A percentile compares a stretch with the other conserved stretches of the same genome.
Evolutionary conservation across 2,329 filamentous ascomycete genomes (phyloP).

Genomic region (Diaporthe citriasiana): DNA sequence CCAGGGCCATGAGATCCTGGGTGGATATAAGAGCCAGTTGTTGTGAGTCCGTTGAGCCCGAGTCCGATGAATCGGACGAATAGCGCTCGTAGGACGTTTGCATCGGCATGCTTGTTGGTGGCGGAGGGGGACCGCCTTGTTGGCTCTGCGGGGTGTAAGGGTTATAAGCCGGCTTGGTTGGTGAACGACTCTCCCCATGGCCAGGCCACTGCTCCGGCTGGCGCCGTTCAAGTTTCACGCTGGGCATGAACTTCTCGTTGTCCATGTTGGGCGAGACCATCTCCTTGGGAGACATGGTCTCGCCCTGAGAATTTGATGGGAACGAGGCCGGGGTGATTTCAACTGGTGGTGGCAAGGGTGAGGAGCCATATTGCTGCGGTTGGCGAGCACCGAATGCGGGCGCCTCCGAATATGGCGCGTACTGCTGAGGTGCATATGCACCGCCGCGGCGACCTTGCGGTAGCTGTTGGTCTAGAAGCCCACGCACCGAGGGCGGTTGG

Average conservation of each 20-base stretch:
- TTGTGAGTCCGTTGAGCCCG: conserved; percentile 51
- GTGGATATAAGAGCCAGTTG: conserved; percentile 67
- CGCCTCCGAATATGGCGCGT: conserved; percentile 48
- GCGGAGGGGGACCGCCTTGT: conserved; percentile 14
- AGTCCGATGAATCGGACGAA: conserved; percentile 55
- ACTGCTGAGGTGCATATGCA: conserved; percentile 45
- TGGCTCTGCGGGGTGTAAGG: conserved; percentile 40
- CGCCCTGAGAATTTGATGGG: conserved; percentile 42
- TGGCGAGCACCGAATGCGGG: conserved; percentile 41
- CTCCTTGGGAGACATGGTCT: conserved; percentile 53
- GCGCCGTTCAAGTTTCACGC: conserved; percentile 55
- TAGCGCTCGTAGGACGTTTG: conserved; percentile 53
- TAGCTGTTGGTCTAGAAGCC: conserved; percentile 64
- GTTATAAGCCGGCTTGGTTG: conserved; percentile 41
- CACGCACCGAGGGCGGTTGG: conserved; percentile 64
- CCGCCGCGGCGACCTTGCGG: conserved; percentile 40
- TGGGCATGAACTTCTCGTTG: conserved; percentile 59
- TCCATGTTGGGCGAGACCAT: conserved; percentile 52
- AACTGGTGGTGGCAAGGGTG: conserved; percentile 42
- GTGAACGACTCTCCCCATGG: conserved; percentile 26
- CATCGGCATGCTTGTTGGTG: conserved; percentile 41
- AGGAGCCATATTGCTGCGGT: conserved; percentile 40
- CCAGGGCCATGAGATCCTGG: conserved; percentile 65
- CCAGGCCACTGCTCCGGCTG: conserved; percentile 48
- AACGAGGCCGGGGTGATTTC: conserved; percentile 43